Evolutionary conservation across 352 stramenopile genomes (phyloP), one percentile per base, ranked within the genome.

Genomic region (Phytophthora rubi): DNA sequence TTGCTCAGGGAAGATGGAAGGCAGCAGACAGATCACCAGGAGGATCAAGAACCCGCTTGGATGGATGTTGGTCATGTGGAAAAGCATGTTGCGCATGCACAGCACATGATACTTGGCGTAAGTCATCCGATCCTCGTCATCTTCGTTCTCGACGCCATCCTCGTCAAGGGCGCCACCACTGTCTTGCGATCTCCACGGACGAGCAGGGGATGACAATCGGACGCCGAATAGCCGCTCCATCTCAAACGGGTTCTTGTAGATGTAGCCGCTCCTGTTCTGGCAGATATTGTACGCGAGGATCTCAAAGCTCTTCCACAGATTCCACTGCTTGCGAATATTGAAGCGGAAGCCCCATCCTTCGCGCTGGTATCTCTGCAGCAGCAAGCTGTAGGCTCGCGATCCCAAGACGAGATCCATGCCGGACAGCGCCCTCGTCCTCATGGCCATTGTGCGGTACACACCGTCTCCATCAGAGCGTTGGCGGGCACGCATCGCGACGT

Each of bases 211-310:
- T 6, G 69, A 23, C 42, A 76, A 52, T 4, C 65, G 65, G 16
- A 93, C 77, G 8, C 77, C 82, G 73, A 96, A 96, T 18, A 96
- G 77, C 15, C 89, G 75, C 59, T 93, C 73, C 89, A 96, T 95
- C 62, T 95, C 89, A 2, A 62, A 26, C 3, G 89, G 87, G 62
- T 96, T 96, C 73, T 96, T 96, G 84, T 96, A 96, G 49, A 96
- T 88, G 59, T 96, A 96, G 10, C 87, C 86, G 3, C 84, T 93
- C 2, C 89, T 82, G 59, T 96, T 79, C 70, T 96, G 86, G 62
- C 89, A 96, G 62, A 96, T 92, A 57, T 96, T 96, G 80, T 93
- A 95, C 55, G 89, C 89, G 8, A 96, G 71, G 55, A 96, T 84
- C 71, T 96, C 89, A 45, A 96, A 93, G 56, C 86, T 93, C 62